Percentiles rank a stretch among this genome's conserved stretches.
phyloP scores from a whole-genome alignment of 2,329 filamentous ascomycete species.

The Scytalidium sp. region DNA sequence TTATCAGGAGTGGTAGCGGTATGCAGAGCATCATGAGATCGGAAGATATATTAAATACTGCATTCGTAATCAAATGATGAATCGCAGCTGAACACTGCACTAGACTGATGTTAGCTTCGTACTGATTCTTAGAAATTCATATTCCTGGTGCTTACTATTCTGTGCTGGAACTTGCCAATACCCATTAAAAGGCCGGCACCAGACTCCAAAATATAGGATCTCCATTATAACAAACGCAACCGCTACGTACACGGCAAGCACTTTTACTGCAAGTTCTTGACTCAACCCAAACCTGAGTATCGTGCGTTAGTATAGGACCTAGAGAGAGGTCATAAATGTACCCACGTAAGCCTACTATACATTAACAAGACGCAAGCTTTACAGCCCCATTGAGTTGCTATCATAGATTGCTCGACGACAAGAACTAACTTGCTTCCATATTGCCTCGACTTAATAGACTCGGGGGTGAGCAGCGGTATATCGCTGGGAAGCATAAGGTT shows the following conservation, averaged over 20 bases:
- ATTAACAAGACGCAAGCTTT: slow-evolving; percentile 56
- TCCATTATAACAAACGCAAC: slow-evolving; percentile 50
- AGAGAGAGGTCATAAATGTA: slow-evolving; percentile 4
- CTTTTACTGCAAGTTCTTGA: slow-evolving; percentile 45
- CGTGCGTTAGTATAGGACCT: neutral
- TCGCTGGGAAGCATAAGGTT: slow-evolving; percentile 55
- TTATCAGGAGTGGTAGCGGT: slow-evolving; percentile 45
- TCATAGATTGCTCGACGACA: slow-evolving; percentile 59
- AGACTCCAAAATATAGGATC: slow-evolving; percentile 45
- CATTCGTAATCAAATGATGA: slow-evolving; percentile 57
- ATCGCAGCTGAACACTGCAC: slow-evolving; percentile 55
- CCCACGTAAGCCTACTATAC: slow-evolving; percentile 52
- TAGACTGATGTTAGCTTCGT: slow-evolving; percentile 15
- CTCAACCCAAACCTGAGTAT: slow-evolving; percentile 38
- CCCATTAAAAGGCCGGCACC: slow-evolving; percentile 52
- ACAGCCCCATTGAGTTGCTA: slow-evolving; percentile 53
- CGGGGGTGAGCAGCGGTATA: slow-evolving; percentile 39
- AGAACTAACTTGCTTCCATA: slow-evolving; percentile 60
- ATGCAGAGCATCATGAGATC: slow-evolving; percentile 58
- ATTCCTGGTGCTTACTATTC: slow-evolving; percentile 35
- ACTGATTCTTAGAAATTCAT: neutral
- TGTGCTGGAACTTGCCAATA: slow-evolving; percentile 56
- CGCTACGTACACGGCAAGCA: slow-evolving; percentile 44
- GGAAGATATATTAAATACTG: slow-evolving; percentile 57
- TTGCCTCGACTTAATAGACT: slow-evolving; percentile 21